phyloP scores from a whole-genome alignment of 176 grass and related monocot genomes.

The Bonia amplexicaulis region DNA sequence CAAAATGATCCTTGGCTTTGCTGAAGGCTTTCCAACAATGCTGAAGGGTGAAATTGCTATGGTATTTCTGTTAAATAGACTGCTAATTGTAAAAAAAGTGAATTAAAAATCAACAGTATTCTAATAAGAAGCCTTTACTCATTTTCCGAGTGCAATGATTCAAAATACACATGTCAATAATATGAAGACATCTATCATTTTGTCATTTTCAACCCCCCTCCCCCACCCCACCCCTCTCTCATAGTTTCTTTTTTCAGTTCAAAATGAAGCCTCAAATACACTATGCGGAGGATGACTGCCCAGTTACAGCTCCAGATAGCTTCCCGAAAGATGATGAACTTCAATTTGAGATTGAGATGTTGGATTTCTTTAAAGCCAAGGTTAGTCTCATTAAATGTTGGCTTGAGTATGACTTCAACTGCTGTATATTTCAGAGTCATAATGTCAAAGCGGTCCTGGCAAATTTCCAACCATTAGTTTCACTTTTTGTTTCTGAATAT shows the following conservation, averaged over 20 bases:
- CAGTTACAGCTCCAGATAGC: slow-evolving; percentile 68
- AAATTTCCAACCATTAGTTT: slow-evolving; percentile 5
- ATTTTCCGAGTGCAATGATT: not conserved
- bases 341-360: slow-evolving; percentile 94
- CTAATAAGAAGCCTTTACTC: not conserved
- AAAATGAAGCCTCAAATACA: slow-evolving; percentile 98
- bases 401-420: slow-evolving; percentile 2
- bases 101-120: not conserved
- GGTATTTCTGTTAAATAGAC: slow-evolving; percentile 46
- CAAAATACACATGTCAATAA: not conserved
- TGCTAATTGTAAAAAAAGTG: not conserved
- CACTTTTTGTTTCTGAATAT: not conserved
- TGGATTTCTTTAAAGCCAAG: slow-evolving; percentile 95
- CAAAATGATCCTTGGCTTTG: slow-evolving; percentile 94
- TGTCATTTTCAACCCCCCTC: not conserved
- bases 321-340: slow-evolving; percentile 88
- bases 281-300: slow-evolving; percentile 84
- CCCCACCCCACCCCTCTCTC: not conserved
- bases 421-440: not conserved
- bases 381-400: slow-evolving; percentile 34
- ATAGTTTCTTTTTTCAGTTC: slow-evolving; percentile 59
- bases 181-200: not conserved
- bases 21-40: slow-evolving; percentile 91
- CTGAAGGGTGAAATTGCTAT: slow-evolving; percentile 86
- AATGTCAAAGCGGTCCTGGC: slow-evolving; percentile 1